phyloP scores from a whole-genome alignment of 495 filamentous ascomycete genomes.

The Sordaria brevicollis region DNA sequence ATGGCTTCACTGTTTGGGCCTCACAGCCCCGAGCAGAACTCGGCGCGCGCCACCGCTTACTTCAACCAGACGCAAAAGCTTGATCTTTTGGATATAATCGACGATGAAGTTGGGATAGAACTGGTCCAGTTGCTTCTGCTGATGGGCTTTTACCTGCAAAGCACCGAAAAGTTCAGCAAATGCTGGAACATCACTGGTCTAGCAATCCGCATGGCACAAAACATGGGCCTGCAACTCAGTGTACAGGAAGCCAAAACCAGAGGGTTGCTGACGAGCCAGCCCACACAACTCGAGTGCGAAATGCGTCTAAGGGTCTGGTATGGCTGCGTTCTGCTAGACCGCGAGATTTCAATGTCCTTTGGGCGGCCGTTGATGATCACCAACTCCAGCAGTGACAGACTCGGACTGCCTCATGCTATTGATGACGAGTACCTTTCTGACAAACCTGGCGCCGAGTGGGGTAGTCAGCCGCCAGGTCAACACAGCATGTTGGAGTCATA shows the following conservation, averaged over 20 bases:
- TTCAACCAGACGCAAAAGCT: not conserved
- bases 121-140: slow-evolving; percentile 1
- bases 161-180: not conserved
- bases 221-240: slow-evolving; percentile 1
- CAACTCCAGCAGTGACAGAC: not conserved
- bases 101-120: slow-evolving; percentile 1
- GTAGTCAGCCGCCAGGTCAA: not conserved
- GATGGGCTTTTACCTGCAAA: slow-evolving; percentile 1
- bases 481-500: not conserved
- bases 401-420: not conserved
- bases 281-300: not conserved
- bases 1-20: not conserved
- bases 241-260: not conserved
- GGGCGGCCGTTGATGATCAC: slow-evolving; percentile 1
- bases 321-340: not conserved
- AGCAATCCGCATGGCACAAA: slow-evolving; percentile 1
- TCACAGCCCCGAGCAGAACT: no score
- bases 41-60: no score
- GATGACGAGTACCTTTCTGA: not conserved
- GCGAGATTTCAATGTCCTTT: slow-evolving; percentile 1
- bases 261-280: not conserved
- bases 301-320: slow-evolving; percentile 1
- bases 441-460: not conserved
- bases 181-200: slow-evolving; percentile 4
- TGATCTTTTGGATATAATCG: not conserved